Evolutionary conservation across 2,329 filamentous ascomycete species (phyloP), one percentile per base, ranked within the genome.

Genomic region (Botrytis medusae): DNA sequence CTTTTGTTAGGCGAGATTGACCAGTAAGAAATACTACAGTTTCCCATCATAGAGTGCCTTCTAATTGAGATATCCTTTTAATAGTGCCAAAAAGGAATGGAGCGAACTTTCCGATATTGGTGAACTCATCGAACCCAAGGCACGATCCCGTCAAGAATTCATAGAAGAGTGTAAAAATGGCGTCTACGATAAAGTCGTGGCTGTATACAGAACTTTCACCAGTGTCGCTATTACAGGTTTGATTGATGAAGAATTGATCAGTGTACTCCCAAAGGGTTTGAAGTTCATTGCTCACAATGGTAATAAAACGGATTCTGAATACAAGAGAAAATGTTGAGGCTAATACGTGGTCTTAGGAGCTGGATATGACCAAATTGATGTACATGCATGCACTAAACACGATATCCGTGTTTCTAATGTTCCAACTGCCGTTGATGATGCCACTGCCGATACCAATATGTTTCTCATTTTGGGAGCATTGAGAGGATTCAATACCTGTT

Each of bases 311-410:
- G 1, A 37, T 46, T n/a, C 59, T 20, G 40, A 22, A 22, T 20
- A 51, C 3, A 32, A 59, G 46, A 40, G 42, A 59, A 57, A 34
- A 25, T 12, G 32, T 10, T 4, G 29, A 34, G 44, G 44, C 46
- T 72, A 54, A 64, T 54, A 42, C 34, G 10, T 57, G 34, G 22
- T 46, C 32, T 60, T 74, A 92, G 91, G 93, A 75, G 93, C 94
- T 72, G 94, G 94, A 54, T 97, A 97, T 83, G 94, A 97, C 82
- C 91, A 94, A 81, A 86, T 97, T 75, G 91, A 95, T 81, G 85
- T 95, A 14, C 81, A 87, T 64, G 91, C 92, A 57, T 95, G 93
- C 84, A 91, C 89, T 16, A 84, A 85, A 1, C 89, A 89, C 71
- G 84, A 85, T 37, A 87, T 97, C 76, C 86, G 85, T 60, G 92